Evolutionary conservation across 2,329 filamentous ascomycete genomes (phyloP), one percentile per base, ranked within the genome.

Genomic region (Dactylellina haptotyla): DNA sequence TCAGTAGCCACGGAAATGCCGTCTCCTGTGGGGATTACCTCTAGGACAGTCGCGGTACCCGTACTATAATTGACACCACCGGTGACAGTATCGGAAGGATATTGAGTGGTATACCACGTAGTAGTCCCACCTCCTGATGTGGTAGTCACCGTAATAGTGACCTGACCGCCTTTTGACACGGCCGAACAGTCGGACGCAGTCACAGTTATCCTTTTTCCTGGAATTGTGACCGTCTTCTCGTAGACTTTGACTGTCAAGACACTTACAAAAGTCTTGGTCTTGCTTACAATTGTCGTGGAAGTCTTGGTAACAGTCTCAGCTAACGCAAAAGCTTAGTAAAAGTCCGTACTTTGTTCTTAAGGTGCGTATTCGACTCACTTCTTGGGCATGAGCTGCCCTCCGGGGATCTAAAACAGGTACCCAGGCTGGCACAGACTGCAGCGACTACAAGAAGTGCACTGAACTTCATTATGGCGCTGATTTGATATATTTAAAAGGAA

Each of bases 291-390:
- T 43, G 8, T 43, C 8, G 39, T 43, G 4, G 8, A 43, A 43
- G 39, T 43, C 39, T 43, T 43, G 39, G 39, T 43, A 43, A 43
- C 39, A 43, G 39, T 43, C 16, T 43, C n/a, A 43, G 39, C 39
- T 43, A 16, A 16, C 8, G n/a, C 8, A n/a, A n/a, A 43, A 43
- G 39, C 4, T 43, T 4, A 43, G n/a, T 43, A 10, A 43, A 16
- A 4, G 39, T 16, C n/a, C 8, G n/a, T 16, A 43, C 6, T 9
- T 4, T 10, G n/a, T 16, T 43, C n/a, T 43, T 34, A 43, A 43
- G 8, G n/a, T 10, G n/a, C 8, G n/a, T 43, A 34, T 43, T 43
- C 4, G n/a, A 43, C 39, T 43, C 16, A 43, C 39, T 43, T 9
- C 8, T 43, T 34, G 30, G n/a, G 39, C n/a, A 16, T 43, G 8